These are phyloP conservation scores for Rhododendron griersonianum DNA, from an alignment of 148 eudicot species.

Conservation along the genomic window DNA sequence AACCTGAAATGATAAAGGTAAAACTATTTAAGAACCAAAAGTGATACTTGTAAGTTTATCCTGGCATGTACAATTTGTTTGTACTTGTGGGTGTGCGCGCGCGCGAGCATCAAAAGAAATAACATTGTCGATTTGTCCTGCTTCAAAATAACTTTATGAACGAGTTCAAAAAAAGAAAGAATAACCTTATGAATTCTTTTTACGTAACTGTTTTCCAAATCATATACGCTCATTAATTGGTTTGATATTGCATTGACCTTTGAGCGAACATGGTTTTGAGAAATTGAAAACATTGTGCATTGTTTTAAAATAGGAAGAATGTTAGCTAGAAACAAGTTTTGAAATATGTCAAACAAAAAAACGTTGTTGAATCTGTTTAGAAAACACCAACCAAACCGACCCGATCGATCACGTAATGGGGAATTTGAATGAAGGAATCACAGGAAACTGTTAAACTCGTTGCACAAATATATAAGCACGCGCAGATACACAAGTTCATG, in stretches of 20 bases:
- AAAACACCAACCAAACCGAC: background rate
- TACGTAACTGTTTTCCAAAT: background rate
- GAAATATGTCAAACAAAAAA: background rate
- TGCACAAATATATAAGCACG: background rate
- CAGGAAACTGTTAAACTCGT: background rate
- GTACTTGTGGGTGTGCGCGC: no score
- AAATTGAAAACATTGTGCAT: background rate
- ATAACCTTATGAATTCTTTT: background rate
- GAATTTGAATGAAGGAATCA: background rate
- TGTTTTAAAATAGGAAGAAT: background rate
- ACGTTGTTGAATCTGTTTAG: background rate
- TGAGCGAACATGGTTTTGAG: background rate
- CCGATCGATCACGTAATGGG: background rate
- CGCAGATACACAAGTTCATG: background rate
- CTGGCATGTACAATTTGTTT: background rate
- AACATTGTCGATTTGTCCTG: background rate
- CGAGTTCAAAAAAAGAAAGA: background rate
- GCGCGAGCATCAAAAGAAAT: background rate
- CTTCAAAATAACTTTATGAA: background rate
- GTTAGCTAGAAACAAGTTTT: background rate
- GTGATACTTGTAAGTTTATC: background rate
- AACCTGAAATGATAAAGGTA: background rate
- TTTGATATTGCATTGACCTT: background rate
- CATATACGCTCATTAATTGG: background rate
- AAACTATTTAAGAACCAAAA: background rate